Evolutionary conservation across 1,139 yeast species (phyloP).

Genomic region (Saccharomyces hybrid): DNA sequence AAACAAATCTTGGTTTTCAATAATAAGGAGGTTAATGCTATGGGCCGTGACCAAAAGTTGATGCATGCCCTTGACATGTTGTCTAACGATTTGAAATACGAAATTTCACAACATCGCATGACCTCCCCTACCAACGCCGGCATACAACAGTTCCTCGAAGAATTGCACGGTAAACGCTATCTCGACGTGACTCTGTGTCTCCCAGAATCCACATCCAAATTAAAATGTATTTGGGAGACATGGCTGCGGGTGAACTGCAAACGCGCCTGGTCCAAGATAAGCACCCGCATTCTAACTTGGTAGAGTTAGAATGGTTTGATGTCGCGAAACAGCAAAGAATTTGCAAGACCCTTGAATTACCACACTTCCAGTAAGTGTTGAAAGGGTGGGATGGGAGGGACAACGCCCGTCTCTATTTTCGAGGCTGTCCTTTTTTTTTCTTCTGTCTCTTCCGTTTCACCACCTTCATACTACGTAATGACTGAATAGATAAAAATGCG

Average conservation of each 20-base stretch:
- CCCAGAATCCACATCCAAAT: neutral
- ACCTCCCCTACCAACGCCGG: neutral
- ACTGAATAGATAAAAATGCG: neutral
- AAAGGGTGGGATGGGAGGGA: too few relatives aligned
- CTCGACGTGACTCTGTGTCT: neutral
- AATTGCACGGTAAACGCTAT: neutral
- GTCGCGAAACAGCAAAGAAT: neutral
- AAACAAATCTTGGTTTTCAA: neutral
- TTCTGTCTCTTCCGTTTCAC: neutral
- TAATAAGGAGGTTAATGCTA: neutral
- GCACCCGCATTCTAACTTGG: neutral
- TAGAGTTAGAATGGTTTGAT: neutral
- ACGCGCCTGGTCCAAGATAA: neutral
- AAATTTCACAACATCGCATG: neutral
- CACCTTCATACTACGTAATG: neutral
- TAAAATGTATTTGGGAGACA: conserved; percentile 1
- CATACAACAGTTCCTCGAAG: neutral
- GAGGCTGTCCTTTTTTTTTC: neutral
- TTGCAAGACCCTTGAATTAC: neutral
- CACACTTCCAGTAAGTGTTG: neutral
- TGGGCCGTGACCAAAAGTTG: neutral
- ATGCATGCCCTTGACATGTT: neutral
- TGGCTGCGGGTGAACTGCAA: neutral
- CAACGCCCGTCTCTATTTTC: neutral
- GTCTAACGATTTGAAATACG: neutral